Evolutionary conservation across 1,284 basidiomycete species (phyloP), one percentile per base, ranked within the genome.

Genomic region (Marasmius fiardii): DNA sequence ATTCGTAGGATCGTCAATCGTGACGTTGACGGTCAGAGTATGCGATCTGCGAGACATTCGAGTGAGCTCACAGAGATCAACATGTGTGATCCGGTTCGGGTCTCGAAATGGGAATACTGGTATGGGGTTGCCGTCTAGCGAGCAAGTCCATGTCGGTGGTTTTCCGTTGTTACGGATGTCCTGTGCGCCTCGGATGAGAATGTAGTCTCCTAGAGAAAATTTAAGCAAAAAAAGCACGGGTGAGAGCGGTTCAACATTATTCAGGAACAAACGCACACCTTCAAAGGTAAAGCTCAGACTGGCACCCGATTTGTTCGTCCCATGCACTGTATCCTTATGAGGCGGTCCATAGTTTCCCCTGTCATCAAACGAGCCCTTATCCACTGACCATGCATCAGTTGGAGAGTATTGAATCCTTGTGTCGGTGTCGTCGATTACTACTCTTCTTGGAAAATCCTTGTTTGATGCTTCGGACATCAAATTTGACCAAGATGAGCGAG

Each of bases 101-200:
- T 69, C 65, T 5, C 52, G 16, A 41, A 61, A 67, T 33, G 50
- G 23, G 43, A 64, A 65, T 2, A 63, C 62, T 11, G 58, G 41
- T 43, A 67, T 66, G 31, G 57, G 62, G 41, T 56, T 51, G 4
- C 57, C 51, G 51, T 71, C 67, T 26, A 71, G 44, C 24, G 64
- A 61, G 54, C 68, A 71, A n/a, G 59, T 56, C 66, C 66, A 68
- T 12, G 52, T 58, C 4, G 66, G 68, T 20, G 44, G n/a, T 45
- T 7, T 45, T 23, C 23, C 23, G 24, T 28, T 45, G 26, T 45
- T 45, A 11, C 20, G 44, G 26, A 45, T 28, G 16, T 45, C 44
- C 24, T n/a, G 21, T 23, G 44, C 20, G 26, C 44, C 44, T 11
- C 20, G 21, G 11, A 45, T 20, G 26, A 45, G 44, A 23, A 45